Conservation (phyloP, 768 basidiomycete species). For the Tricholoma sp. region DNA sequence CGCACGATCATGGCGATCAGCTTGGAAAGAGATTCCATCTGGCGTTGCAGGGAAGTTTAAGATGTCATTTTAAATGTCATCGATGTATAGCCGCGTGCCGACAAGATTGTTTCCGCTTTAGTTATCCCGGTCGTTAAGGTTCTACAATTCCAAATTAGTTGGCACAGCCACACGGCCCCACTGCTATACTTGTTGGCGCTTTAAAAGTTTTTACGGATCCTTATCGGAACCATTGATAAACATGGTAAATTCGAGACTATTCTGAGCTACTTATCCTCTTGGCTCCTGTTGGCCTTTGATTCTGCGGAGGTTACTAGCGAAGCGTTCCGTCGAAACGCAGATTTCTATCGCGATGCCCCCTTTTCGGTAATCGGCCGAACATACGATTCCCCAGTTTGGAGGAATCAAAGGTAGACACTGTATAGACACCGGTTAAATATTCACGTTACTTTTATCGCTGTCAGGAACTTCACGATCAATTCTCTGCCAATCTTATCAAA, state of each 20-base stretch:
- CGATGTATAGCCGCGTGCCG: conserved; percentile 47
- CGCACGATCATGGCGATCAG: conserved; percentile 67
- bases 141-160: conserved; percentile 4
- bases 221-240: conserved; percentile 8
- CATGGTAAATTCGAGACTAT: neutral
- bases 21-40: conserved; percentile 42
- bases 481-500: conserved; percentile 12
- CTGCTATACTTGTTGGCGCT: conserved; percentile 4
- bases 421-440: conserved; percentile 14
- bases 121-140: conserved; percentile 17
- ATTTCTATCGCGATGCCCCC: conserved; percentile 19
- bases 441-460: too few relatives aligned
- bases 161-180: neutral
- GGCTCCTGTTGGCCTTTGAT: conserved; percentile 5
- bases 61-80: conserved; percentile 30
- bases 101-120: conserved; percentile 44
- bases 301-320: conserved; percentile 5
- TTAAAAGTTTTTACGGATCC: conserved; percentile 21
- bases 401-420: conserved; percentile 21
- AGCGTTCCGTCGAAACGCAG: conserved; percentile 14
- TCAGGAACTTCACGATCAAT: conserved; percentile 17
- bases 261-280: too few relatives aligned
- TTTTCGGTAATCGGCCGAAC: too few relatives aligned
- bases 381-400: conserved; percentile 30
- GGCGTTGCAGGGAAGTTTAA: conserved; percentile 34